Evolutionary conservation across 176 grass and related monocot species (phyloP), one percentile per base, ranked within the genome.

Genomic region (Triticum monococcum): DNA sequence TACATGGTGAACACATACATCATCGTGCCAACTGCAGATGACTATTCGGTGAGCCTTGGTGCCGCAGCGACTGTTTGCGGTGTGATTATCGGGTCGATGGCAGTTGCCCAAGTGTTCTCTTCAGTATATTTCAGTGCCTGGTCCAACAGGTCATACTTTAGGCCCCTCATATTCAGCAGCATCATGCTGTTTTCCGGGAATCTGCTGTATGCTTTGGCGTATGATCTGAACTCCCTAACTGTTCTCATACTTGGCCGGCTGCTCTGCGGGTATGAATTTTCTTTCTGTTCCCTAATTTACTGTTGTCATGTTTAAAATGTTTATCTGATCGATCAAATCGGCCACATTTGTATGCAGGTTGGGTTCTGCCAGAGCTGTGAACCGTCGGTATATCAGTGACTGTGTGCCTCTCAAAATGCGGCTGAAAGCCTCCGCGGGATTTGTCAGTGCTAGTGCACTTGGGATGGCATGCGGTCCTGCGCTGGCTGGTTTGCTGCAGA

Each of bases 1-100:
- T 98, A 98, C 64, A 98, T 98, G 96, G 83, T 95, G 24, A 98
- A 98, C 79, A 98, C 93, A 84, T 98, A 98, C 61, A 98, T 98
- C 67, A 95, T 98, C 35, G 96, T 98, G 41, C 96, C 96, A 25
- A 98, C 93, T 3, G 96, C 96, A 28, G 96, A 98, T 86, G 91
- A 94, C 60, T 98, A 98, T 84, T 89, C 96, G 52, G 86, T 98
- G 43, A 95, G 91, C 81, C 93, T 98, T n/a, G 96, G 96, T 0
- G 96, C 96, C 46, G 93, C 96, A n/a, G 90, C 96, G 4, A 98
- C 96, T 32, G 96, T 94, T 40, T 98, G 96, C 13, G 96, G 96
- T 86, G 90, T 98, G 12, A 95, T 98, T 62, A 95, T 98, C 12
- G 96, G 96, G 63, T 95, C 96, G 0, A 98, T 98, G 96, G 96